phyloP scores from a whole-genome alignment of 2,329 filamentous ascomycete species.

The Tricladium varicosporioides region DNA sequence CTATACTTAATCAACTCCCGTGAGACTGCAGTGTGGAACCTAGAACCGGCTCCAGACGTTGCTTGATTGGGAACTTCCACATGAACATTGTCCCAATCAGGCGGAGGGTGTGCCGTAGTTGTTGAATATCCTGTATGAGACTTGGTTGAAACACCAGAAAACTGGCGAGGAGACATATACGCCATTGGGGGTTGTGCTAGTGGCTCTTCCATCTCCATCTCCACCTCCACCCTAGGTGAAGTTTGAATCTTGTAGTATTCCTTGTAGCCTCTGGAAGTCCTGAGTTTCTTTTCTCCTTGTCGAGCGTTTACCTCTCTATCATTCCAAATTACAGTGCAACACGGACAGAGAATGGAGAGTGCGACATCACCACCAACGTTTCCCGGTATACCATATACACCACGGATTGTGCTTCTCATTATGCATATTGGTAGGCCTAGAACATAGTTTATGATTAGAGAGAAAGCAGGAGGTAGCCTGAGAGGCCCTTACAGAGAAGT shows the following conservation, averaged over 20 bases:
- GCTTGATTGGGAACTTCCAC: too few relatives aligned
- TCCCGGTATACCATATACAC: constrained; percentile 42
- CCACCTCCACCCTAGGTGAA: neutral
- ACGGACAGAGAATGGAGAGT: constrained; percentile 39
- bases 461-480: too few relatives aligned
- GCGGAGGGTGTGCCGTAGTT: neutral
- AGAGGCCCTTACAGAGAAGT: neutral
- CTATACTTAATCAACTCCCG: too few relatives aligned
- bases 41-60: too few relatives aligned
- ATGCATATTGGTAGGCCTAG: constrained; percentile 18
- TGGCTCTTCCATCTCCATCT: constrained; percentile 5
- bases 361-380: constrained; percentile 35
- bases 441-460: too few relatives aligned
- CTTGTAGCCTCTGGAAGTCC: constrained; percentile 9
- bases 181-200: neutral
- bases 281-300: constrained; percentile 33
- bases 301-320: constrained; percentile 43
- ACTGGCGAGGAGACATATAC: constrained; percentile 1
- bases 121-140: neutral
- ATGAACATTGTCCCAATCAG: too few relatives aligned
- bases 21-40: too few relatives aligned
- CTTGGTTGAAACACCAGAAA: neutral
- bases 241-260: neutral
- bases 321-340: constrained; percentile 42
- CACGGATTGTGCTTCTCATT: constrained; percentile 38